Base-by-base conservation (phyloP, 257 asterid genomes). In the Solanum chilense region DNA sequence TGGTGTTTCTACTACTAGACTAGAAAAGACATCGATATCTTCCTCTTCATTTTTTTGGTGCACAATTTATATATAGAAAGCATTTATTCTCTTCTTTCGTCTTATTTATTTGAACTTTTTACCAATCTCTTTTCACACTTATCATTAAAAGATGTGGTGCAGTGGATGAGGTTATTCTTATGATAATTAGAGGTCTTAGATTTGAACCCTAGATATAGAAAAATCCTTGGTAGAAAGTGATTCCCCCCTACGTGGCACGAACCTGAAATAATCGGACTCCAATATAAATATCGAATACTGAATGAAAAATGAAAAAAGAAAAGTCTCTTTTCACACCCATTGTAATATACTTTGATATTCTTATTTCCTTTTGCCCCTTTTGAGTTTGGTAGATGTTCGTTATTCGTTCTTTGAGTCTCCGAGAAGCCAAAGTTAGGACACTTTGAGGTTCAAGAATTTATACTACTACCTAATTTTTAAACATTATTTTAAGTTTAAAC, bases 171-270 rank as follows among this genome's bases (percentile, higher is more conserved):
- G 12, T 56, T 56, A 11, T 18, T 8, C 0, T 2, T 56, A 8
- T 41, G 9, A 0, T 7, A 18, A 56, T 20, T 4, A 56, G 25
- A 56, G 2, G 3, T 56, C 12, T 56, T 2, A 0, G 0, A 7
- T 20, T 56, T 10, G 12, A 56, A 25, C 3, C 44, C 64, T 56
- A 0, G 12, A 56, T 56, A 56, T 56, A 4, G 3, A 7, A 56
- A 1, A 20, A 20, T 56, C 3, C 12, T 56, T 56, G 25, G 25
- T 56, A 56, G 3, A 23, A 2, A 56, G 5, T 3, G 1, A 3
- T 56, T 56, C 7, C 0, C 3, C 2, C 12, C 0, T 56, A 56
- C 64, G 2, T 10, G 3, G 5, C 0, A 0, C 5, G 5, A 56
- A 56, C 25, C 12, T 20, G 12, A 20, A 56, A 20, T 56, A 56